A percentile compares a stretch with the other conserved stretches of the same genome.
Evolutionary conservation across 108 stramenopile genomes (phyloP).

Genomic region (Stephanodiscus triporus): DNA sequence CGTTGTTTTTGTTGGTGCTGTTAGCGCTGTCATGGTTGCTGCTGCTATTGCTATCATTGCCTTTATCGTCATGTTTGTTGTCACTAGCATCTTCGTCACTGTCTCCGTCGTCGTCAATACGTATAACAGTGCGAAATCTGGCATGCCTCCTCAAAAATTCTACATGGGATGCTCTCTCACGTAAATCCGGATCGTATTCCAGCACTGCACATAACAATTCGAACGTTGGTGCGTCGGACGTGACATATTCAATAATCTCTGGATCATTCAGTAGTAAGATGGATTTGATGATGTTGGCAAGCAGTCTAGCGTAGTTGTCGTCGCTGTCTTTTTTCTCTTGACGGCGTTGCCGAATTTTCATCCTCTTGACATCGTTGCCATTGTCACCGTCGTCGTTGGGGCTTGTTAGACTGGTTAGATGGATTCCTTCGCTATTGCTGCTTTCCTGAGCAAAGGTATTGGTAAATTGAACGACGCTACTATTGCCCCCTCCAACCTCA

Average conservation of each 20-base stretch:
- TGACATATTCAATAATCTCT: slow-evolving; percentile 81
- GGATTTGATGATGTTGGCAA: slow-evolving; percentile 78
- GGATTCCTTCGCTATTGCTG: slow-evolving; percentile 7
- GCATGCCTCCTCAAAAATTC: slow-evolving; percentile 72
- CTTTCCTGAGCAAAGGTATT: background rate
- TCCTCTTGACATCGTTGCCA: background rate
- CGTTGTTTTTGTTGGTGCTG: background rate
- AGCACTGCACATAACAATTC: slow-evolving; percentile 72
- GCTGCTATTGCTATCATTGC: background rate
- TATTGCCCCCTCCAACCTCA: background rate
- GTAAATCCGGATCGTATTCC: slow-evolving; percentile 86
- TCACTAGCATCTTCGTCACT: background rate
- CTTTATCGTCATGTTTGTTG: background rate
- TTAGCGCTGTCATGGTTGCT: background rate
- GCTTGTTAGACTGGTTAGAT: background rate
- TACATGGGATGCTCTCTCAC: slow-evolving; percentile 82
- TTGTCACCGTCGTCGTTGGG: background rate
- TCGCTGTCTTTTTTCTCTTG: slow-evolving; percentile 28
- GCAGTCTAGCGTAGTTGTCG: slow-evolving; percentile 48
- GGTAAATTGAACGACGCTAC: background rate
- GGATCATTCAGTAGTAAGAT: slow-evolving; percentile 88
- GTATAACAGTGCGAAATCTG: slow-evolving; percentile 81
- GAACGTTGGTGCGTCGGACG: slow-evolving; percentile 67
- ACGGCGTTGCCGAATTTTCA: background rate
- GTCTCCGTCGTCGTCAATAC: slow-evolving; percentile 62